Evolutionary conservation across 345 rosid species (phyloP), one percentile per base, ranked within the genome.

Genomic region (Jatropha curcas): DNA sequence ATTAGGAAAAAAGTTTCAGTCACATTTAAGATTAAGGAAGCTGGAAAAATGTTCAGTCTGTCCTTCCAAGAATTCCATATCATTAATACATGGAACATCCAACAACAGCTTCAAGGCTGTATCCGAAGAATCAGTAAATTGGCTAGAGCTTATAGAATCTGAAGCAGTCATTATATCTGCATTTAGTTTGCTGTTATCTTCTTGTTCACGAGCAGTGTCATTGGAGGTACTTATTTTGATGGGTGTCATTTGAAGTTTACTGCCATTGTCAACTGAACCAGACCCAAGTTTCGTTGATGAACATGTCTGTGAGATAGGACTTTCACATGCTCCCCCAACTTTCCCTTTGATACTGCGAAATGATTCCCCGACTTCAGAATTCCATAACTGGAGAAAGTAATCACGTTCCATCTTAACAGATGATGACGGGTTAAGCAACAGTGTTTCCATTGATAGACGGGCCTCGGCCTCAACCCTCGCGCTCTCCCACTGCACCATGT

Each of bases 361-460:
- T 5, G 75, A 72, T 62, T 81, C 74, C 20, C 84, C 87, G 17
- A 81, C 81, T 27, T 68, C 77, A 27, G 83, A 79, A 60, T 84
- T 65, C 83, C 87, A 81, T 28, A 81, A 52, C 58, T 60, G 59
- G 41, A 78, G 81, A 78, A 68, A 74, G 64, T 73, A 67, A 34
- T 78, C 82, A 22, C 34, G 28, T 41, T 73, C 68, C 27, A 60
- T 19, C 35, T 76, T 73, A 50, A 51, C 71, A 12, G 48, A 17
- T 24, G 72, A 58, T 30, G 78, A 53, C 16, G 78, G 33, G 22
- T 37, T 39, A 19, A 5, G 58, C 51, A 57, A 48, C 65, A 71
- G 52, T 22, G 76, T 61, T 37, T 76, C 74, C 68, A 57, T 69
- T 46, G 81, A 70, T 25, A 80, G 43, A 59, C 79, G 70, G 31